Percentiles rank a stretch among this genome's conserved stretches.
These are phyloP conservation scores for Citrullus amarus DNA, from an alignment of 306 rosid genomes.

Conservation along the genomic window DNA sequence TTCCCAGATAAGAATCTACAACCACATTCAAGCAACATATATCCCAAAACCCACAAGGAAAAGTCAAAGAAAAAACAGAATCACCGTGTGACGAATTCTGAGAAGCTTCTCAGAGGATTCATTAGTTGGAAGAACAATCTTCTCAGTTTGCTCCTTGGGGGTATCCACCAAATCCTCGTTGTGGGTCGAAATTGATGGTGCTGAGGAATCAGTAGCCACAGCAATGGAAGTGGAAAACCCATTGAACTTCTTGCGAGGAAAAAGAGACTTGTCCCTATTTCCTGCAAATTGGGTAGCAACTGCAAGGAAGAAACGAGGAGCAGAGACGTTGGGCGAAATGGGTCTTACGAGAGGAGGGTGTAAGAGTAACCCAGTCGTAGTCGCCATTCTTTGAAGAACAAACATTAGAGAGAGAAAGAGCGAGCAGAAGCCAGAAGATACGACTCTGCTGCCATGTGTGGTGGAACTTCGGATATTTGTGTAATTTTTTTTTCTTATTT, in stretches of 20 bases:
- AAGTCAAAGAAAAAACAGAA: background rate
- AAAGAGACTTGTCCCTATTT: conserved; percentile 7
- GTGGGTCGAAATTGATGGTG: conserved; percentile 18
- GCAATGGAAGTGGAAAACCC: conserved; percentile 29
- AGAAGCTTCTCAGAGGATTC: conserved; percentile 69
- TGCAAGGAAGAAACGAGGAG: conserved; percentile 21
- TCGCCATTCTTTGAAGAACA: conserved; percentile 45
- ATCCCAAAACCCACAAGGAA: background rate
- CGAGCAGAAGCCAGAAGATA: background rate
- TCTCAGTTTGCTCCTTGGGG: conserved; percentile 16
- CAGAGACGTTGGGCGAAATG: conserved; percentile 11
- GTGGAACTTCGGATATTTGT: conserved; percentile 16
- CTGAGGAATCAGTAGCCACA: conserved; percentile 38
- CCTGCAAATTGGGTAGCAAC: background rate
- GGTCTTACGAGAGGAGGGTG: conserved; percentile 24
- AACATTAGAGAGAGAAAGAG: conserved; percentile 13
- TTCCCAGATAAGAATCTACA: background rate
- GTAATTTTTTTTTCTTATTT: too few relatives aligned
- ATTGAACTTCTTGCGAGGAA: conserved; percentile 11
- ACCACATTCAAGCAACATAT: background rate
- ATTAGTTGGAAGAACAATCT: conserved; percentile 68
- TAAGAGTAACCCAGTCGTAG: conserved; percentile 18
- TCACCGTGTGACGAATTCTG: conserved; percentile 89
- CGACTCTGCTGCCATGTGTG: conserved; percentile 17
- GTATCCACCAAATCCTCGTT: conserved; percentile 11